phyloP scores from a whole-genome alignment of 805 yeast genomes.

The Candida silvicultrix region DNA sequence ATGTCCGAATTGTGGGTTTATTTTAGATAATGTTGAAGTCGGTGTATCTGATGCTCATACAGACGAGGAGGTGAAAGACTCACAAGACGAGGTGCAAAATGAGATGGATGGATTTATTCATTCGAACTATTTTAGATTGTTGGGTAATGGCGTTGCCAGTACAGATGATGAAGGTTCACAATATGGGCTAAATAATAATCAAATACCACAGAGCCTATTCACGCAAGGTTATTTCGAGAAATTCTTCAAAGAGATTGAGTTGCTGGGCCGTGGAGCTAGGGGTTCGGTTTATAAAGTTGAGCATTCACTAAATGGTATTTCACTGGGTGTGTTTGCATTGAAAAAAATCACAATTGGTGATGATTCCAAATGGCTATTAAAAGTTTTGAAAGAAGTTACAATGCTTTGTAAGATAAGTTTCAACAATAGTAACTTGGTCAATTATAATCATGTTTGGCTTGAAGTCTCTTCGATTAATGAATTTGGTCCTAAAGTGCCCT shows the following conservation, averaged over 20 bases:
- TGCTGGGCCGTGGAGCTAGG: conserved; percentile 77
- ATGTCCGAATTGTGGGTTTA: background rate
- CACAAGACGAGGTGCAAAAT: background rate
- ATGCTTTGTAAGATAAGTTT: conserved; percentile 46
- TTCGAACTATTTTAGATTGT: background rate
- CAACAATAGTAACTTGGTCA: conserved; percentile 57
- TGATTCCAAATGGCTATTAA: conserved; percentile 58
- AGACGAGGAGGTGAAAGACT: background rate
- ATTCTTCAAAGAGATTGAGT: conserved; percentile 56
- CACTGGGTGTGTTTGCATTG: conserved; percentile 75
- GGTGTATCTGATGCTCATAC: background rate
- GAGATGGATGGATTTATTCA: background rate
- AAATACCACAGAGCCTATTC: conserved; percentile 49
- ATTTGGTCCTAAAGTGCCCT: conserved; percentile 56
- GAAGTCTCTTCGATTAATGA: conserved; percentile 52
- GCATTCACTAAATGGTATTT: conserved; percentile 66
- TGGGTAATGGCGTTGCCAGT: background rate
- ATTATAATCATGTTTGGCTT: conserved; percentile 89
- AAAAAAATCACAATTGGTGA: conserved; percentile 83
- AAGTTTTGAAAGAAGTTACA: conserved; percentile 72
- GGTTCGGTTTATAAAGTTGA: conserved; percentile 83
- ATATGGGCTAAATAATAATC: background rate
- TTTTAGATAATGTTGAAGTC: background rate
- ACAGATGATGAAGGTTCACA: too few species aligned
- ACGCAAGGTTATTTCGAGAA: conserved; percentile 77